A percentile compares a stretch with the other conserved stretches of the same genome.
These are phyloP conservation scores for Neonectria sp. DNA, from an alignment of 2,329 filamentous ascomycete species.

Conservation along the genomic window DNA sequence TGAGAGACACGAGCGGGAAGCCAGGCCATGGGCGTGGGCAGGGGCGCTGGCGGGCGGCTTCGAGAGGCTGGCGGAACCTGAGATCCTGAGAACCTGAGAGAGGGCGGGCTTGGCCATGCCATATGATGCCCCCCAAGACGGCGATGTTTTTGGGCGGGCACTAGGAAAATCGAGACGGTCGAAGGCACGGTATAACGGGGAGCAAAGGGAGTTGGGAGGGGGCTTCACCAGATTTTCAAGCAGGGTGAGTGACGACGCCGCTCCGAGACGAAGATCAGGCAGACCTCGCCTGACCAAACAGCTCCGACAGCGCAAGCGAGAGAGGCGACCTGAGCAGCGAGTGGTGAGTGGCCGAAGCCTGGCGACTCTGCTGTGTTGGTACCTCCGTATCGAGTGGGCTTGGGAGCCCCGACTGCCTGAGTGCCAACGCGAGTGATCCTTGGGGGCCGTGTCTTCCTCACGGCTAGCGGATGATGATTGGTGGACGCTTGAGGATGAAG, in stretches of 20 bases:
- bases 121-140: constrained; percentile 34
- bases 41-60: constrained; percentile 35
- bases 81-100: constrained; percentile 19
- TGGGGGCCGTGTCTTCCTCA: background rate
- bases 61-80: constrained; percentile 35
- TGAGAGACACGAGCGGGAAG: constrained; percentile 42
- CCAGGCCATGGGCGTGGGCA: constrained; percentile 36
- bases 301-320: constrained; percentile 17
- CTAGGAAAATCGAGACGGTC: constrained; percentile 39
- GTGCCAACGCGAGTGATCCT: constrained; percentile 13
- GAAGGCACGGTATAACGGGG: constrained; percentile 44
- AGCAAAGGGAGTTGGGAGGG: constrained; percentile 47
- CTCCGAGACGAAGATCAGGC: constrained; percentile 40
- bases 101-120: constrained; percentile 20
- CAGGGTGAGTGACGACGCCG: constrained; percentile 44
- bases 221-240: constrained; percentile 50
- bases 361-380: constrained; percentile 1
- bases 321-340: constrained; percentile 5
- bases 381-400: background rate
- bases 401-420: background rate
- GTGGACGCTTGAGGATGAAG: constrained; percentile 15
- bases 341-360: constrained; percentile 2
- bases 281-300: constrained; percentile 36
- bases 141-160: constrained; percentile 40
- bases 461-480: background rate